Evolutionary conservation across 495 filamentous ascomycete species (phyloP).

Genomic region (Xylaria acuta): DNA sequence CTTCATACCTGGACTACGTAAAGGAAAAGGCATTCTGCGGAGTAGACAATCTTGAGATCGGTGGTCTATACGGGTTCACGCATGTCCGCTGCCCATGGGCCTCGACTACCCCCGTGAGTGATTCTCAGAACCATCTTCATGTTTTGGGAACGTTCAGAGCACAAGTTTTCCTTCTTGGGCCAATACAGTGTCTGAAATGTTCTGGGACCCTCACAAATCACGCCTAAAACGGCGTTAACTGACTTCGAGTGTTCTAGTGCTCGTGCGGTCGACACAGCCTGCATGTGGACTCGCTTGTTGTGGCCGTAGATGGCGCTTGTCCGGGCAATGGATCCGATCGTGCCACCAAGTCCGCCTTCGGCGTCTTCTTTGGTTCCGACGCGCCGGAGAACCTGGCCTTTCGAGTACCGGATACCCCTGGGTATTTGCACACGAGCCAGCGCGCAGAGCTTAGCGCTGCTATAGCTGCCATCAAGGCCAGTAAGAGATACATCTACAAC

Average conservation of each 20-base stretch:
- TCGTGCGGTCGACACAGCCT: constrained; percentile 5
- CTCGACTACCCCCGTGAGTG: not conserved
- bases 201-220: no score
- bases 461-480: not conserved
- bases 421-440: constrained; percentile 15
- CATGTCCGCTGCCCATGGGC: constrained; percentile 8
- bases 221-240: no score
- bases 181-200: no score
- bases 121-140: no score
- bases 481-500: not conserved
- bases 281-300: constrained; percentile 15
- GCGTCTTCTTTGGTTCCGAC: not conserved
- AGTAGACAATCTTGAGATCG: not conserved
- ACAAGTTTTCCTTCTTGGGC: no score
- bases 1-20: not conserved
- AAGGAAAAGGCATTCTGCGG: not conserved
- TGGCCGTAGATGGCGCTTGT: constrained; percentile 19
- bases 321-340: constrained; percentile 2
- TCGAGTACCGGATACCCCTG: constrained; percentile 2
- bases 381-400: constrained; percentile 2
- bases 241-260: no score
- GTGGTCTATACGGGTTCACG: not conserved
- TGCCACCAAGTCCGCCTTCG: not conserved
- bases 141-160: no score
- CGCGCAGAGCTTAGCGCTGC: constrained; percentile 14